Evolutionary conservation across 306 rosid species (phyloP), one percentile per base, ranked within the genome.

Genomic region (Rosa multiflora): DNA sequence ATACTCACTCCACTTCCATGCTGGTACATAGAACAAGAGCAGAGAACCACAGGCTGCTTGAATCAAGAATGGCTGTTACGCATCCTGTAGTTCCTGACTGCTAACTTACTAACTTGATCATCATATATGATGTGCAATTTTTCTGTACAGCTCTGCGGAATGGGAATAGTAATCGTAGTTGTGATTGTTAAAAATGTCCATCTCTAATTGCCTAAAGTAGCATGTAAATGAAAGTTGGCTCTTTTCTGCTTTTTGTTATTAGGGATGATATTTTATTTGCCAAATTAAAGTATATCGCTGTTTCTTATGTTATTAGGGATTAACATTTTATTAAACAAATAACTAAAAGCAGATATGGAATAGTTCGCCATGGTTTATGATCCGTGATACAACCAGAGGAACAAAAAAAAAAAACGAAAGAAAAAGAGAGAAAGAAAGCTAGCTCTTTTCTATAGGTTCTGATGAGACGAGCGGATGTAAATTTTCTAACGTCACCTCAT

Each of bases 1-100:
- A 88, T 80, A 52, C 84, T 80, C 75, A 62, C 44, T 68, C 85
- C 76, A 55, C 64, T 76, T 81, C 78, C 72, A 52, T 75, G 13
- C n/a, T 68, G 40, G 66, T 56, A 52, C 14, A 3, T 42, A 72
- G 82, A 80, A 74, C 79, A 23, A 46, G 52, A 32, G 76, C 49
- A 26, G 80, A 46, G 68, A 35, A 72, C 49, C 61, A 63, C 82
- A 56, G 46, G 67, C 70, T 46, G 61, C 52, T 52, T 29, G 62
- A 75, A 18, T 76, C 72, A 29, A 18, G 46, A 14, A 53, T 73
- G 40, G 68, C 67, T 20, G 69, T 18, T 42, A 17, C 56, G 47
- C 72, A 67, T 78, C 61, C 23, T 55, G 61, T 18, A 55, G 35
- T 66, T 84, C 17, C 51, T 6, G 77, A 47, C 48, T 12, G 64